Evolutionary conservation across 2,329 filamentous ascomycete genomes (phyloP).

Genomic region (Lasiodiplodia sp.): DNA sequence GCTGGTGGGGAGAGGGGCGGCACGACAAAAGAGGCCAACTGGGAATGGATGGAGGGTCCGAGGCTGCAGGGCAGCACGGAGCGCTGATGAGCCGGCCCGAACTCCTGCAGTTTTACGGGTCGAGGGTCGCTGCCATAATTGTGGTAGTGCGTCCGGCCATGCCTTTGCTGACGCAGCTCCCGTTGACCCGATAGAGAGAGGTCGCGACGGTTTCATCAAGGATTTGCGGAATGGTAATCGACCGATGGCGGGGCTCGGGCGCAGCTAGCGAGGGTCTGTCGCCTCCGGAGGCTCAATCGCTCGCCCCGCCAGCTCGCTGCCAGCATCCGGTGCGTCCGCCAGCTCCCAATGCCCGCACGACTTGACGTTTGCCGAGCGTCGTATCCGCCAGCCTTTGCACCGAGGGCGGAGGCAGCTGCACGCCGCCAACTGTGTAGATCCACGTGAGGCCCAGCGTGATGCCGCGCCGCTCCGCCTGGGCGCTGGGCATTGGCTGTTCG

Average conservation of each 20-base stretch:
- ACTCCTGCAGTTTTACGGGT: slow-evolving; percentile 23
- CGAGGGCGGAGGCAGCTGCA: not conserved
- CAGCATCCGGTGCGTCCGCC: slow-evolving; percentile 2
- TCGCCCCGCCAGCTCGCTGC: slow-evolving; percentile 1
- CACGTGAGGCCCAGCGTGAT: not conserved
- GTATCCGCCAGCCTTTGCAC: slow-evolving; percentile 1
- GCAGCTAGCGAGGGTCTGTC: not conserved
- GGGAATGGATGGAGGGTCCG: not conserved
- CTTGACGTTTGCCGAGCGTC: slow-evolving; percentile 8
- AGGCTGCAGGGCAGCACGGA: not conserved
- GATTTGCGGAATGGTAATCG: not conserved
- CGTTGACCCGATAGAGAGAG: slow-evolving; percentile 16
- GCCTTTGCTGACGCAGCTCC: slow-evolving; percentile 15
- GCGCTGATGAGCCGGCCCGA: slow-evolving; percentile 17
- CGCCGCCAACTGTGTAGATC: not conserved
- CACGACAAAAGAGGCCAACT: not conserved
- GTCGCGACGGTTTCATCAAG: slow-evolving; percentile 26
- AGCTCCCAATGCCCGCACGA: not conserved
- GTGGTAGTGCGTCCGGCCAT: slow-evolving; percentile 16
- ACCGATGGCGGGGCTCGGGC: not conserved
- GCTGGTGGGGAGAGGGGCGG: not conserved
- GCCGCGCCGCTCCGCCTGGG: slow-evolving; percentile 14
- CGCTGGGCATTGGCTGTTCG: not conserved
- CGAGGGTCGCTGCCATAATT: slow-evolving; percentile 8
- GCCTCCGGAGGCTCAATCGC: slow-evolving; percentile 12